Evolutionary conservation across 345 rosid species (phyloP), one percentile per base, ranked within the genome.

Genomic region (Lepidium aucheri): DNA sequence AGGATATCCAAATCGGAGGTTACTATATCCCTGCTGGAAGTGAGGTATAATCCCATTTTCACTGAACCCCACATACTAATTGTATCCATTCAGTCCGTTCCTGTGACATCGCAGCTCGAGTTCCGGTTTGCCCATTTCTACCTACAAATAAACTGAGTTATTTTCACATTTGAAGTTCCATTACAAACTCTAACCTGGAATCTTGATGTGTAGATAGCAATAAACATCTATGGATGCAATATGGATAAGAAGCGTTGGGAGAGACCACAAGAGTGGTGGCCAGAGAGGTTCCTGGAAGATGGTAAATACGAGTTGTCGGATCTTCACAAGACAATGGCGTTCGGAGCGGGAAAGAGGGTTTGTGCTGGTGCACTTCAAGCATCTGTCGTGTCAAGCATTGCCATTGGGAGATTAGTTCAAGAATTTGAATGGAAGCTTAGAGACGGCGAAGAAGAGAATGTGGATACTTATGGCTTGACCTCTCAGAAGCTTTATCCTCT

Each of bases 201-300:
- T 36, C n/a, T 65, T 54, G 47, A 15, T 66, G 15, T 74, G 72
- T 79, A 93, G 98, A 85, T 93, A 74, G 97, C 89, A 2, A 59
- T 93, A 59, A 93, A 93, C 78, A 78, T 93, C 0, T 93, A 85
- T 16, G 97, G 97, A 30, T 90, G 98, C 72, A 90, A 90, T 83
- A 86, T 85, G 94, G 86, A 93, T 69, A 86, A 82, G 76, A 84
- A 80, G 24, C 78, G 74, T 12, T 93, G 93, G 89, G 89, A 82
- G 28, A 80, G 67, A 35, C 84, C 97, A 0, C 80, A 79, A 58
- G 86, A 83, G 52, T 94, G 92, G 90, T 77, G 57, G 22, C 96
- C 99, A 0, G 95, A 86, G 83, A 69, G 96, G 69, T 90, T 90
- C 35, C 74, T 88, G 0, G 85, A 77, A 17, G 79, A 59, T 38